Base-by-base conservation (phyloP, 148 eudicot genomes). In the Silene conica region DNA sequence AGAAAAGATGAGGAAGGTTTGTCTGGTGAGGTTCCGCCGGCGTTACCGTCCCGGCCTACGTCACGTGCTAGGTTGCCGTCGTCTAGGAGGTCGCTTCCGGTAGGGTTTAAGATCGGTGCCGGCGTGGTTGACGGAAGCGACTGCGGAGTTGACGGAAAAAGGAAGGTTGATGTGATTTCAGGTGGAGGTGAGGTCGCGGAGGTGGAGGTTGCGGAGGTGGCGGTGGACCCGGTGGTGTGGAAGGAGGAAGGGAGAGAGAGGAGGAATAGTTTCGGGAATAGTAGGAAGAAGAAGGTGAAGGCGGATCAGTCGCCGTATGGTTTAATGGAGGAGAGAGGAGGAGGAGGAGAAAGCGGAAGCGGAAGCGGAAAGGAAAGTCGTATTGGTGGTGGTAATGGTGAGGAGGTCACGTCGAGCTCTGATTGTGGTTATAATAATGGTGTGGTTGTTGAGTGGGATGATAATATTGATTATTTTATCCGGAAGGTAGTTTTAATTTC, bases 1-100 rank as follows among this genome's bases (percentile, higher is more conserved):
- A 79, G 76, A 26, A 76, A 74, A 50, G 97, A 88, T 9, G 92
- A 88, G 76, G 78, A 87, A 71, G 78, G 71, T 79, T 83, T 89
- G 0, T 83, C 92, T 0, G 80, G 70, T 68, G 98, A 94, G 80
- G 48, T 80, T 79, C 98, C 97, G 6, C 98, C 98, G 76, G 90
- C 90, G 26, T 66, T 94, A 25, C 98, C 98, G 6, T 73, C 89
- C 3, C 74, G 98, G n/a, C 98, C 96, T 20, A 82, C 78, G 5
- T 84, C 93, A 1, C 80, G 83, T 54, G 96, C 93, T 5, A 86
- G 98, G 25, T 78, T 76, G 9, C 97, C 90, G 10, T 78, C 92
- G 0, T 69, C 84, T 0, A 84, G 89, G 69, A 81, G 84, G 43
- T 80, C 87, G 14, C 69, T 93, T 76, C 91, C 92, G 48, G 70